Evolutionary conservation across 768 basidiomycete genomes (phyloP).

Genomic region (Calvatia gigantea): DNA sequence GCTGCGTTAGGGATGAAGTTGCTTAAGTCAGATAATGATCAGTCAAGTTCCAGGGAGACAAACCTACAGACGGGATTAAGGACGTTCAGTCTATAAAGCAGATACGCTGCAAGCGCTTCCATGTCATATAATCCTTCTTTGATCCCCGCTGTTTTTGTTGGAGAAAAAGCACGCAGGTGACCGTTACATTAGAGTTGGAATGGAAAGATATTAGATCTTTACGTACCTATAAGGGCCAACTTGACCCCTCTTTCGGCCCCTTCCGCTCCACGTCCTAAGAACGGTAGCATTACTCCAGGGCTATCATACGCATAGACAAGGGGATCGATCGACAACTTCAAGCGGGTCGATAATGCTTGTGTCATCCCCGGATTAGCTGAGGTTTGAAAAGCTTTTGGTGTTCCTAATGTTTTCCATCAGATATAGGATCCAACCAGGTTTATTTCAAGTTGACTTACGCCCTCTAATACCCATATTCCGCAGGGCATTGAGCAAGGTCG

Average conservation of each 20-base stretch:
- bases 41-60: conserved; percentile 9
- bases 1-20: conserved; percentile 34
- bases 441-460: conserved; percentile 48
- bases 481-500: conserved; percentile 87
- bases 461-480: conserved; percentile 84
- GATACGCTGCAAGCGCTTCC: conserved; percentile 81
- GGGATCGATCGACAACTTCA: conserved; percentile 80
- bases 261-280: conserved; percentile 78
- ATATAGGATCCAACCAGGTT: conserved; percentile 4
- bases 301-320: conserved; percentile 92
- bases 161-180: conserved; percentile 18
- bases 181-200: conserved; percentile 15
- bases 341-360: conserved; percentile 79
- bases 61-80: conserved; percentile 68
- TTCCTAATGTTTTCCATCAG: conserved; percentile 36
- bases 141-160: conserved; percentile 68
- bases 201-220: conserved; percentile 20
- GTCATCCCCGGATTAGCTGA: conserved; percentile 91
- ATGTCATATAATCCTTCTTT: conserved; percentile 89
- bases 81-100: conserved; percentile 80
- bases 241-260: conserved; percentile 93
- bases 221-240: conserved; percentile 87
- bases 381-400: conserved; percentile 86
- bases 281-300: conserved; percentile 96
- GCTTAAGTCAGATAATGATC: conserved; percentile 9